These are phyloP conservation scores for Picea glauca DNA, from an alignment of 75 land plant species.

Conservation along the genomic window DNA sequence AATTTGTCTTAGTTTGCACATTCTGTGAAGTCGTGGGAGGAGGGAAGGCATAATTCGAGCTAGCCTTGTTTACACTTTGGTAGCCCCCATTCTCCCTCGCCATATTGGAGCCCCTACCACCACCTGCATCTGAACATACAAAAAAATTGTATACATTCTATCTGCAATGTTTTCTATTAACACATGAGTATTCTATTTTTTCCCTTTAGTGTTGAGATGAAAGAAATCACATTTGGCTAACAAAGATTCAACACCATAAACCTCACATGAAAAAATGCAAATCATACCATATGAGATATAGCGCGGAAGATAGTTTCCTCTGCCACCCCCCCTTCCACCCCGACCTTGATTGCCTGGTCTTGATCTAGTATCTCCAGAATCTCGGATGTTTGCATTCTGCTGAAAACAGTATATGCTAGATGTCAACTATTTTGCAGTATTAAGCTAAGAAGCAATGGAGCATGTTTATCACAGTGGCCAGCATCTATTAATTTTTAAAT, in stretches of 20 bases:
- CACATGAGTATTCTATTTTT: neutral
- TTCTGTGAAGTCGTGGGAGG: conserved; percentile 21
- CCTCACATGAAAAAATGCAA: neutral
- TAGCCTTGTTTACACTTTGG: conserved; percentile 20
- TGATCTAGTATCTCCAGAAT: conserved; percentile 28
- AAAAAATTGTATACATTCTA: neutral
- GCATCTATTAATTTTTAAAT: neutral
- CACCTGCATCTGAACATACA: conserved; percentile 34
- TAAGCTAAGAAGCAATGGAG: neutral
- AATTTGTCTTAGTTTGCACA: conserved; percentile 19
- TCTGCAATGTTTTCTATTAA: neutral
- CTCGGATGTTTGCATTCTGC: conserved; percentile 22
- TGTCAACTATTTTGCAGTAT: conserved; percentile 5
- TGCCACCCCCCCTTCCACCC: conserved; percentile 35
- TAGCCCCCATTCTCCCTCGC: conserved; percentile 39
- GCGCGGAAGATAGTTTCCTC: conserved; percentile 43
- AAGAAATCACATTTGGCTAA: neutral
- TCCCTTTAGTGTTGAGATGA: too few relatives aligned
- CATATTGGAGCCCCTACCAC: conserved; percentile 26
- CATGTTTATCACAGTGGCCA: neutral
- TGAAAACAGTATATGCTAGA: neutral
- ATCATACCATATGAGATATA: conserved; percentile 31
- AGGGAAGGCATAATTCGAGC: neutral
- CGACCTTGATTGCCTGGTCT: conserved; percentile 31
- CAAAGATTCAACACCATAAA: neutral